These are phyloP conservation scores for Globisporangium apiculatum DNA, from an alignment of 352 stramenopile genomes.

Conservation along the genomic window DNA sequence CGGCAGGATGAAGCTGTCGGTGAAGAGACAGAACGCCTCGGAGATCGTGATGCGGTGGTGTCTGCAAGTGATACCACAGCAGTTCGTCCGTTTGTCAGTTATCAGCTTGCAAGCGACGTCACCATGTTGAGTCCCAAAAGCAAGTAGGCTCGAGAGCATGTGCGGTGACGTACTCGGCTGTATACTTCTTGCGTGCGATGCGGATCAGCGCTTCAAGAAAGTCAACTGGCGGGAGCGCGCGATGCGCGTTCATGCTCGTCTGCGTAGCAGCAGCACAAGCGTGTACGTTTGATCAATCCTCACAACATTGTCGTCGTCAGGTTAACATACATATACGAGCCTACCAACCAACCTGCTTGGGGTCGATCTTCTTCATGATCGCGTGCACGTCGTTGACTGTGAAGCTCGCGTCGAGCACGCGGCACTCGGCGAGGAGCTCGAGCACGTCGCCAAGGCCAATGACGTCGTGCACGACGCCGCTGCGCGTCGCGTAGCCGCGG, in stretches of 20 bases:
- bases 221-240: constrained; percentile 40
- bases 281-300: too few species aligned
- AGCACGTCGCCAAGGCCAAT: constrained; percentile 52
- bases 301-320: too few species aligned
- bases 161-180: constrained; percentile 31
- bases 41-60: constrained; percentile 60
- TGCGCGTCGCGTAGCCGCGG: constrained; percentile 47
- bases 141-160: too few species aligned
- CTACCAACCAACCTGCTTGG: constrained; percentile 22
- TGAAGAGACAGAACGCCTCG: constrained; percentile 66
- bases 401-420: constrained; percentile 48
- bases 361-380: constrained; percentile 39
- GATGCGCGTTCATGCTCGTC: constrained; percentile 35
- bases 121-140: too few species aligned
- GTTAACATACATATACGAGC: too few species aligned
- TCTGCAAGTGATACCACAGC: constrained; percentile 10
- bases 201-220: constrained; percentile 67
- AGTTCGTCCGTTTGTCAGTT: too few species aligned
- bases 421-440: constrained; percentile 59
- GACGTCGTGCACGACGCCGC: constrained; percentile 23
- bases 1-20: constrained; percentile 67
- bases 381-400: constrained; percentile 31
- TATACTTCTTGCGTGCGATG: constrained; percentile 54
- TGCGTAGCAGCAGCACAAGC: not conserved
- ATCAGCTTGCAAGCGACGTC: too few species aligned